Conservation (phyloP, 83 land plant genomes). For the Isoetes engelmannii region DNA sequence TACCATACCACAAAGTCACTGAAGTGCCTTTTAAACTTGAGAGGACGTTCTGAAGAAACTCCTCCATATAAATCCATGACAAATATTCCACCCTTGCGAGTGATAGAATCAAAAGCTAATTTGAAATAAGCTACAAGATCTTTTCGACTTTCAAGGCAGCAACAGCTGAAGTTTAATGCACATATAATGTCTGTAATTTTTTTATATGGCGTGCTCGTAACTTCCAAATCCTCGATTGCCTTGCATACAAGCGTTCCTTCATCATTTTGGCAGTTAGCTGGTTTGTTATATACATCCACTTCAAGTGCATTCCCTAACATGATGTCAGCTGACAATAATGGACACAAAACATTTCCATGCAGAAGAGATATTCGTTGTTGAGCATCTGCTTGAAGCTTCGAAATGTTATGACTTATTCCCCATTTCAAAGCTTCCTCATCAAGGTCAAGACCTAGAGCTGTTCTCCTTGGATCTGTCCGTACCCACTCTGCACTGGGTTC, state of each 20-base stretch:
- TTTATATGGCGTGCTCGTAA: too few species aligned
- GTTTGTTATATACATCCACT: too few species aligned
- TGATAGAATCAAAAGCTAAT: constrained; percentile 35
- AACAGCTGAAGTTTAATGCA: constrained; percentile 87
- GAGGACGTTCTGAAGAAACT: constrained; percentile 56
- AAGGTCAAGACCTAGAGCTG: constrained; percentile 73
- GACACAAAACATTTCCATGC: constrained; percentile 70
- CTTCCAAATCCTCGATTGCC: too few species aligned
- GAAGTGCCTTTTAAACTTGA: constrained; percentile 62
- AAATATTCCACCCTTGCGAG: constrained; percentile 72
- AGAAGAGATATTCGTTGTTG: constrained; percentile 49
- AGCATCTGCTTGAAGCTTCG: constrained; percentile 45
- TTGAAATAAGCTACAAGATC: constrained; percentile 67
- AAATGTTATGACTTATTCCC: constrained; percentile 60
- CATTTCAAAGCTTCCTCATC: constrained; percentile 67
- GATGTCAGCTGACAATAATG: constrained; percentile 21
- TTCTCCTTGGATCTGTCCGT: constrained; percentile 51
- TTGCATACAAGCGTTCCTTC: too few species aligned
- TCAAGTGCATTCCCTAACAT: too few species aligned
- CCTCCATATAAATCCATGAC: constrained; percentile 94
- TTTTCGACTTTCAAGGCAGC: constrained; percentile 64
- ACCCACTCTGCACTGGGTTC: constrained; percentile 90
- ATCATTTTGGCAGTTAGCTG: too few species aligned
- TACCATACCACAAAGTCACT: constrained; percentile 63
- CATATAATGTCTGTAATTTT: constrained; percentile 81